phyloP scores from a whole-genome alignment of 352 stramenopile species.

The Phytophthora vignae region DNA sequence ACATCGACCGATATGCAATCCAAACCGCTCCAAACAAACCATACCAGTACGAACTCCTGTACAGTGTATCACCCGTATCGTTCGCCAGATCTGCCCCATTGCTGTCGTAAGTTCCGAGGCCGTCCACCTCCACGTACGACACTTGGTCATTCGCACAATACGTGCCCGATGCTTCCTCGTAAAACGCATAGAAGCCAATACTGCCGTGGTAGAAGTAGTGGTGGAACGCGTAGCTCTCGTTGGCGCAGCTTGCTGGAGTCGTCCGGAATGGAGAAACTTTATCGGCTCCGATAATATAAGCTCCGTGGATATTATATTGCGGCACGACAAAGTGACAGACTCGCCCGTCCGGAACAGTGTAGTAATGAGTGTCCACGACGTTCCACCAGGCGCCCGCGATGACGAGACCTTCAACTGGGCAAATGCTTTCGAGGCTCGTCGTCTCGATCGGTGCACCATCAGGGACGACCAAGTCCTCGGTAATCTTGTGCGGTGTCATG shows the following conservation, averaged over 20 bases:
- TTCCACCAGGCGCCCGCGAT: constrained; percentile 16
- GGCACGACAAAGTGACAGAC: constrained; percentile 18
- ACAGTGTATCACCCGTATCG: constrained; percentile 1
- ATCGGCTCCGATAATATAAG: not conserved
- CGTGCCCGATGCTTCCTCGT: constrained; percentile 14
- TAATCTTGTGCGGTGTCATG: not conserved
- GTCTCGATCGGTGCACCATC: not conserved
- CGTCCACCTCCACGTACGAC: constrained; percentile 7
- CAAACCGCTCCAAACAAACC: constrained; percentile 18
- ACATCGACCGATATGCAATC: constrained; percentile 13
- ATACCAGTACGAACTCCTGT: constrained; percentile 22
- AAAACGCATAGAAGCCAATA: constrained; percentile 23
- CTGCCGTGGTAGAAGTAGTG: constrained; percentile 27
- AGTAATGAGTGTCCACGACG: constrained; percentile 6
- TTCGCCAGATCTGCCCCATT: constrained; percentile 6
- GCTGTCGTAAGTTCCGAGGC: constrained; percentile 15
- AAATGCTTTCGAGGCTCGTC: constrained; percentile 3
- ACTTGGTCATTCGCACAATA: constrained; percentile 12
- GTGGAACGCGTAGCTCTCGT: constrained; percentile 6
- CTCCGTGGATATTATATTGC: constrained; percentile 24
- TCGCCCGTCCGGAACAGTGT: not conserved
- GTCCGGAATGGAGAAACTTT: not conserved
- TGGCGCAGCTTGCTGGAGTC: constrained; percentile 4
- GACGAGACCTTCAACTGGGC: constrained; percentile 12
- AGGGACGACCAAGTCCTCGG: constrained; percentile 7